Percentiles rank a stretch among this genome's conserved stretches.
phyloP scores from a whole-genome alignment of 257 asterid species.

The Solanum piurae region DNA sequence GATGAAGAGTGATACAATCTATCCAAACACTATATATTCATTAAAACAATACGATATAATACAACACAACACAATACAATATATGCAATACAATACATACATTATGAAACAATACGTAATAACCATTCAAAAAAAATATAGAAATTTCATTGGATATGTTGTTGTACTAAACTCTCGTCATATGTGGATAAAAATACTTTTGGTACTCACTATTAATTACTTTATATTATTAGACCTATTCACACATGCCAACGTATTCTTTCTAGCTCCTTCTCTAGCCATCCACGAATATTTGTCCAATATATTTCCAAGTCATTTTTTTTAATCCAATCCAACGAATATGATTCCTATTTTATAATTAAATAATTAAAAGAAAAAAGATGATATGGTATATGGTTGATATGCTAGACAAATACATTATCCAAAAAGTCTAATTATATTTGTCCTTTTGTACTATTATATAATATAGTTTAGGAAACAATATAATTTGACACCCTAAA shows the following conservation, averaged over 20 bases:
- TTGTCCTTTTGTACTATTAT: not conserved
- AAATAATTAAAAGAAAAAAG: not conserved
- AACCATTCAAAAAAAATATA: not conserved
- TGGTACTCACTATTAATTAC: not conserved
- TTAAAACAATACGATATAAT: too few species aligned
- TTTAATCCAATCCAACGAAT: not conserved
- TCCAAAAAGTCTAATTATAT: not conserved
- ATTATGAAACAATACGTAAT: not conserved
- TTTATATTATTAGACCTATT: not conserved
- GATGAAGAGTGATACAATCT: too few species aligned
- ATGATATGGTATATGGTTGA: not conserved
- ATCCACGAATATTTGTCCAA: not conserved
- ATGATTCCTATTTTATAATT: not conserved
- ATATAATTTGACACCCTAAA: not conserved
- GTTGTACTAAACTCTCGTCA: too few species aligned
- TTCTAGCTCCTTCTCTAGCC: not conserved
- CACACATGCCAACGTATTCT: not conserved
- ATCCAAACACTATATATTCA: too few species aligned
- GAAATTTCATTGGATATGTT: not conserved
- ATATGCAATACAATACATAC: too few species aligned
- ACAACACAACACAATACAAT: too few species aligned
- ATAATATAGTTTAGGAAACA: not conserved
- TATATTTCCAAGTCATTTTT: not conserved
- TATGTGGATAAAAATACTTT: too few species aligned
- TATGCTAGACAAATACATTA: not conserved